Conservation (phyloP, 1,284 basidiomycete species). For the Tilletiopsis washingtonensis region DNA sequence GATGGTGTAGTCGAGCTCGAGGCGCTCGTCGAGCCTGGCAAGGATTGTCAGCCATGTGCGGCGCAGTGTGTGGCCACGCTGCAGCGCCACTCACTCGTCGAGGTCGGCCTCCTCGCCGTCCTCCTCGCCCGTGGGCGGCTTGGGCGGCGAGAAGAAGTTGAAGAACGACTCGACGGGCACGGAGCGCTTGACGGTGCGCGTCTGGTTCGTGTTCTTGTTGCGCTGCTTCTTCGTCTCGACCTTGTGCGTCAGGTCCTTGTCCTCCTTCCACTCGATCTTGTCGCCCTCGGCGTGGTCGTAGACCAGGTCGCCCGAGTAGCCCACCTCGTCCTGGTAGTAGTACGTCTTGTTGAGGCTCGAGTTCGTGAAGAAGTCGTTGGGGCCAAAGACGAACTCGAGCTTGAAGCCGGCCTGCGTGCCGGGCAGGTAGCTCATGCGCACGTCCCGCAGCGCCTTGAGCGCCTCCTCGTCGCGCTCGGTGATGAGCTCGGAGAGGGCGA, state of each 20-base stretch:
- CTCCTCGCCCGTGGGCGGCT: conserved; percentile 59
- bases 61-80: too few species aligned
- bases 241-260: conserved; percentile 93
- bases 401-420: conserved; percentile 73
- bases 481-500: conserved; percentile 77
- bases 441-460: conserved; percentile 61
- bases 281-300: conserved; percentile 87
- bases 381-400: conserved; percentile 69
- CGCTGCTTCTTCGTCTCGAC: conserved; percentile 98
- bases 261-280: conserved; percentile 93
- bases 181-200: conserved; percentile 45
- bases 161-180: conserved; percentile 47
- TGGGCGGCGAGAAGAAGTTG: conserved; percentile 47
- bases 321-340: conserved; percentile 81
- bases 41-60: too few species aligned
- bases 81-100: conserved; percentile 59
- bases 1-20: conserved; percentile 96
- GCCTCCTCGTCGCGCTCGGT: conserved; percentile 79
- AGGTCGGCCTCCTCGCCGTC: conserved; percentile 95
- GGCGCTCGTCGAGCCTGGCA: conserved; percentile 63
- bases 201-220: conserved; percentile 62
- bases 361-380: conserved; percentile 83
- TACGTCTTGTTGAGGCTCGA: conserved; percentile 83
- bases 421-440: conserved; percentile 62
- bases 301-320: conserved; percentile 87